Evolutionary conservation across 1,284 basidiomycete genomes (phyloP).

Genomic region (Chalciporus sp.): DNA sequence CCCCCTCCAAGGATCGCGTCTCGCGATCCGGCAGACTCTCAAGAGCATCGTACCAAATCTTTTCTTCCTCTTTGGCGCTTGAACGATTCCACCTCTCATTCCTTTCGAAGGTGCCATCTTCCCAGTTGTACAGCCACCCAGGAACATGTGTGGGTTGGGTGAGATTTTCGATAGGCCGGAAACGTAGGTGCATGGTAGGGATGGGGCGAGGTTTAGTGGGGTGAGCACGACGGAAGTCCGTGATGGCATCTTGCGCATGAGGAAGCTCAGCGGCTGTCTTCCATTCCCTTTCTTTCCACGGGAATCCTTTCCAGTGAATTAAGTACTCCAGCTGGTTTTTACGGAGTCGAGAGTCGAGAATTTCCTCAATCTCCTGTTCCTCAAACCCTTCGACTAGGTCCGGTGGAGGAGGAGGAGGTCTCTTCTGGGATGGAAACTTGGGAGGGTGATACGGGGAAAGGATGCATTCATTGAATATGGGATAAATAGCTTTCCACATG

Average conservation of each 20-base stretch:
- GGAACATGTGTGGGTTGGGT: background rate
- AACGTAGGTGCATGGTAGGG: background rate
- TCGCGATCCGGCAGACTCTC: background rate
- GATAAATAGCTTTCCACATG: no score
- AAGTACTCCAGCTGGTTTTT: no score
- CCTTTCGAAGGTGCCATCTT: background rate
- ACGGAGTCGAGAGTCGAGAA: no score
- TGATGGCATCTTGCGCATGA: background rate
- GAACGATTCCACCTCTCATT: background rate
- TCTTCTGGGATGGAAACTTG: no score
- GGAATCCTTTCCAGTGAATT: no score
- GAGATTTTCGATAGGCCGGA: conserved; percentile 6
- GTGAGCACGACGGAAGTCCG: background rate
- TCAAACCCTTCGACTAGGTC: background rate
- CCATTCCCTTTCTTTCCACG: no score
- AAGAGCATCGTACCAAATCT: background rate
- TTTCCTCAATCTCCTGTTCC: no score
- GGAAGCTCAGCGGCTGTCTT: background rate
- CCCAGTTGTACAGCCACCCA: background rate
- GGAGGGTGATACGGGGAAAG: no score
- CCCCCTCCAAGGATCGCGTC: background rate
- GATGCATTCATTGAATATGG: no score
- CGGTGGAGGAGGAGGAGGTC: background rate
- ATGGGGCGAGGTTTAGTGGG: background rate
- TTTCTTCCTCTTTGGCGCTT: no score